Percentiles rank a stretch among this genome's conserved stretches.
Conservation (phyloP, 2,329 filamentous ascomycete genomes). For the Trichoderma lentiforme region DNA sequence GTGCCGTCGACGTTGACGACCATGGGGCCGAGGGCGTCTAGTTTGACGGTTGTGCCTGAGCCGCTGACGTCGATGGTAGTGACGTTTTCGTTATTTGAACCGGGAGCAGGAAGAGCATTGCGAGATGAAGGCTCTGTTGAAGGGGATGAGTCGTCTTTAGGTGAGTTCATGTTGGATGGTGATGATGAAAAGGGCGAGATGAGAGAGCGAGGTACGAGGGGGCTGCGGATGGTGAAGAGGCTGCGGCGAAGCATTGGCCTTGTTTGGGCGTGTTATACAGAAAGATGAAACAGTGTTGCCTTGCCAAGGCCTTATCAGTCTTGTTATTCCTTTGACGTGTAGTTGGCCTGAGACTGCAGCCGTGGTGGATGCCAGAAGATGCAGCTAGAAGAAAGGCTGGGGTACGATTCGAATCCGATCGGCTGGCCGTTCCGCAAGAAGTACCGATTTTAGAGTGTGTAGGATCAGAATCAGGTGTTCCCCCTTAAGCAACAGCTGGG, state of each 20-base stretch:
- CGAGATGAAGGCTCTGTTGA: neutral
- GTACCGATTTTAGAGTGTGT: neutral
- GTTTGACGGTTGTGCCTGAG: conserved; percentile 43
- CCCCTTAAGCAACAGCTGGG: neutral
- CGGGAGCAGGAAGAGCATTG: conserved; percentile 29
- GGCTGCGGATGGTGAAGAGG: neutral
- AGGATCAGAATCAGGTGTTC: neutral
- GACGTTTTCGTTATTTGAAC: conserved; percentile 2
- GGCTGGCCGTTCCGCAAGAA: neutral
- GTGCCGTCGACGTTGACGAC: conserved; percentile 72
- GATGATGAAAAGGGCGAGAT: neutral
- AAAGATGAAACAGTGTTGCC: neutral
- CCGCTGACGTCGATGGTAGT: conserved; percentile 34
- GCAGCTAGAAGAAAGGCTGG: neutral
- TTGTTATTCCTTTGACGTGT: neutral
- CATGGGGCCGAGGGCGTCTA: conserved; percentile 69
- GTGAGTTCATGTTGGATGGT: neutral
- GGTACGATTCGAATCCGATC: neutral
- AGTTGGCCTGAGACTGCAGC: neutral
- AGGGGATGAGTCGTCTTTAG: neutral
- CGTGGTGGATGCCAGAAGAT: neutral
- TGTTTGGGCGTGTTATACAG: neutral
- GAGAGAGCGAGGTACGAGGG: neutral
- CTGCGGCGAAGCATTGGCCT: conserved; percentile 17
- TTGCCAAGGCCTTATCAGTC: neutral